phyloP scores from a whole-genome alignment of 192 early-diverging fungal genomes.

The Martensiomyces pterosporus region DNA sequence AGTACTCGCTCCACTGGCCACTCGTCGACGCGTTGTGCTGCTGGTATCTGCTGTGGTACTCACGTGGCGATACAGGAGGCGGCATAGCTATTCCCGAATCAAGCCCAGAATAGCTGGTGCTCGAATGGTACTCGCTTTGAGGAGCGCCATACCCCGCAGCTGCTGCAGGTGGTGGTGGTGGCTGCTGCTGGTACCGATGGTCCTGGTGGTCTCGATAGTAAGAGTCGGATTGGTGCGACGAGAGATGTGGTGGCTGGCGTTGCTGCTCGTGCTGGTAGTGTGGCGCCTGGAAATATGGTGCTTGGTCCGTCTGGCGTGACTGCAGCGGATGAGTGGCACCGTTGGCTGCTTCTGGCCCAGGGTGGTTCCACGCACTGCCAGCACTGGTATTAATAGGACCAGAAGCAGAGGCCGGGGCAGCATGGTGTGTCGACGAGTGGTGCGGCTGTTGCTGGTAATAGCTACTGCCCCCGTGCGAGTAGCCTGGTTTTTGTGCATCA shows the following conservation, averaged over 20 bases:
- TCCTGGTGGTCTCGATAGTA: neutral
- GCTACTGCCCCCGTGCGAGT: neutral
- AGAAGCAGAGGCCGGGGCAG: no score
- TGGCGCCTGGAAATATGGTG: neutral
- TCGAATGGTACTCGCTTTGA: constrained; percentile 3
- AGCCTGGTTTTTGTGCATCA: no score
- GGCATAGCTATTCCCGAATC: constrained; percentile 22
- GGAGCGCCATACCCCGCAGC: constrained; percentile 7
- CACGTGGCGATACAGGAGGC: constrained; percentile 8
- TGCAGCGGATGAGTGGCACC: neutral
- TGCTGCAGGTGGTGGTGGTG: constrained; percentile 2
- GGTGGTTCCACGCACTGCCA: no score
- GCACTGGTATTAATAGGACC: no score
- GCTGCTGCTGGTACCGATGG: constrained; percentile 7
- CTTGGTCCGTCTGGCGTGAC: no score
- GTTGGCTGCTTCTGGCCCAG: neutral
- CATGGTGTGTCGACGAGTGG: neutral
- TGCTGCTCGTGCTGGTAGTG: constrained; percentile 1
- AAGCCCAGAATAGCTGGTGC: constrained; percentile 20
- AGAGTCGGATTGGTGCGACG: neutral
- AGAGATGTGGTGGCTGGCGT: neutral
- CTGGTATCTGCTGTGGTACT: constrained; percentile 1
- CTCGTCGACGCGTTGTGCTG: constrained; percentile 1
- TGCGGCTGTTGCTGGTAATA: neutral
- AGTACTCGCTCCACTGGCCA: constrained; percentile 33